These are phyloP conservation scores for Elongisporangium undulatum DNA, from an alignment of 352 stramenopile species.

Conservation along the genomic window DNA sequence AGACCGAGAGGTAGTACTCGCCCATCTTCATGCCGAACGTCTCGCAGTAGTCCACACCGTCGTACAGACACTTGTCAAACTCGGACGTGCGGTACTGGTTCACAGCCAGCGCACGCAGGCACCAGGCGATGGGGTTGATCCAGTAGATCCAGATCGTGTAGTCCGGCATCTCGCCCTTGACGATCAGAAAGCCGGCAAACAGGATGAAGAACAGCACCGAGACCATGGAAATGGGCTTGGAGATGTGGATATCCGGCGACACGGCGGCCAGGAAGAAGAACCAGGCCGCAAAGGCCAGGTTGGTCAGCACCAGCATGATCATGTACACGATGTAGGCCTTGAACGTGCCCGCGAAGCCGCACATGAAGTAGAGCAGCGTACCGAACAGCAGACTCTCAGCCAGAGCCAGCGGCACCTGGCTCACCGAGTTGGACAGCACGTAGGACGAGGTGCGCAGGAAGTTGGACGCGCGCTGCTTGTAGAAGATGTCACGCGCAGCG, in stretches of 20 bases:
- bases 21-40: constrained; percentile 24
- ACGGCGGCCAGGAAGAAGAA: constrained; percentile 38
- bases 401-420: constrained; percentile 29
- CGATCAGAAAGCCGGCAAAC: constrained; percentile 46
- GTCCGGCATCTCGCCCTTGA: constrained; percentile 38
- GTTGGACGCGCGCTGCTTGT: constrained; percentile 30
- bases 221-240: constrained; percentile 38
- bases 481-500: constrained; percentile 52
- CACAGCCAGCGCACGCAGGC: constrained; percentile 20
- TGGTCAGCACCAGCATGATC: constrained; percentile 33
- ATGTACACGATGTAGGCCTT: constrained; percentile 31
- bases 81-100: constrained; percentile 29
- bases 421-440: constrained; percentile 39
- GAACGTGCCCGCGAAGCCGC: constrained; percentile 40
- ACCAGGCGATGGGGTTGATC: constrained; percentile 36
- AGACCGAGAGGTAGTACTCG: constrained; percentile 31
- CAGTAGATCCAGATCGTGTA: constrained; percentile 41
- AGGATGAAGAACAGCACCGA: constrained; percentile 41
- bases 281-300: constrained; percentile 35
- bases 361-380: constrained; percentile 78
- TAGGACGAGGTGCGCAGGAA: constrained; percentile 67
- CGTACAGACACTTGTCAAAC: constrained; percentile 33
- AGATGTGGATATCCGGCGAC: constrained; percentile 31
- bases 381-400: constrained; percentile 75
- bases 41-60: constrained; percentile 23